These are phyloP conservation scores for Hyaloscypha bicolor DNA, from an alignment of 495 filamentous ascomycete genomes.

Conservation along the genomic window DNA sequence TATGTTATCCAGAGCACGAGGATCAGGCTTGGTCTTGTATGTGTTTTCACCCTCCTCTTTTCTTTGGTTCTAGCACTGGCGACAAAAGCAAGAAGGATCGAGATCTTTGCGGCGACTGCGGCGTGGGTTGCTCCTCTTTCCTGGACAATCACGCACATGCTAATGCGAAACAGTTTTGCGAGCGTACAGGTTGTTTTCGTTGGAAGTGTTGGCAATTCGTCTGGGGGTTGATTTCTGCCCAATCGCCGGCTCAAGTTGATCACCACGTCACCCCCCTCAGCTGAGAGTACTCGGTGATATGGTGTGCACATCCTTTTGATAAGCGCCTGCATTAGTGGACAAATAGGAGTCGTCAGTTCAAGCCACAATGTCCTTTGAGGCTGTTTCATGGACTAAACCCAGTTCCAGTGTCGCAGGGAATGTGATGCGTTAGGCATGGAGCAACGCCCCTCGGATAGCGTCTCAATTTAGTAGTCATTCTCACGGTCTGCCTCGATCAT, in stretches of 20 bases:
- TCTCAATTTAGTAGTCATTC: no score
- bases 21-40: slow-evolving; percentile 15
- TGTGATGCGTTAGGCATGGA: no score
- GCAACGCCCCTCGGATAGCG: no score
- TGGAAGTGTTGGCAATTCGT: background rate
- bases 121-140: slow-evolving; percentile 3
- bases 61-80: slow-evolving; percentile 6
- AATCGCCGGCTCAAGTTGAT: background rate
- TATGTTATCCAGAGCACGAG: slow-evolving; percentile 3
- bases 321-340: no score
- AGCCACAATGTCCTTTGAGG: no score
- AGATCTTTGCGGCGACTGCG: slow-evolving; percentile 18
- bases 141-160: background rate
- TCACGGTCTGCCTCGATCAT: no score
- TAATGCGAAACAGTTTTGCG: slow-evolving; percentile 10
- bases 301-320: no score
- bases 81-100: slow-evolving; percentile 1
- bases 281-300: no score
- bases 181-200: slow-evolving; percentile 12
- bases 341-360: no score
- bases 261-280: no score
- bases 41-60: slow-evolving; percentile 9
- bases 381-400: no score
- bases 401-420: no score
- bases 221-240: background rate